phyloP scores from a whole-genome alignment of 1,284 basidiomycete species.

The Trametes versicolor region DNA sequence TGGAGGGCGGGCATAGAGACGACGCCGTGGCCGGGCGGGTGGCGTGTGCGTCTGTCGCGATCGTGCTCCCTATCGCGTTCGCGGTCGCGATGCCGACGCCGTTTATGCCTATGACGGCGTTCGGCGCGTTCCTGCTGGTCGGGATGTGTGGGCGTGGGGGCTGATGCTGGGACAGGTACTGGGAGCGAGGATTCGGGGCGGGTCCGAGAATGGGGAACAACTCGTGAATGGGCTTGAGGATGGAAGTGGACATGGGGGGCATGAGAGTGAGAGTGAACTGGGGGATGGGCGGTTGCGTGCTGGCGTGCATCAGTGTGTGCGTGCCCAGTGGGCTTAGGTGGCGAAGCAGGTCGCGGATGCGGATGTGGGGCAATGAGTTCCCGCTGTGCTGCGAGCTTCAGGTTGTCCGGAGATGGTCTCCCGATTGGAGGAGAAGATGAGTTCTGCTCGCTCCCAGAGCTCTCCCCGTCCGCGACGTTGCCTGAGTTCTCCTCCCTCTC shows the following conservation, averaged over 20 bases:
- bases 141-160: constrained; percentile 8
- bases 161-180: neutral
- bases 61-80: constrained; percentile 16
- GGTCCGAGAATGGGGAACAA: neutral
- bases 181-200: constrained; percentile 15
- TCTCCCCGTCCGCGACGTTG: constrained; percentile 28
- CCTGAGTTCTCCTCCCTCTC: constrained; percentile 21
- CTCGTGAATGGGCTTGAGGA: neutral
- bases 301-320: neutral
- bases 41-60: constrained; percentile 10
- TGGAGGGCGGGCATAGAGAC: neutral
- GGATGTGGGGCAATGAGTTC: constrained; percentile 6
- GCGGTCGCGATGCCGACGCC: constrained; percentile 21
- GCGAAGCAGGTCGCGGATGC: neutral
- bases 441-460: constrained; percentile 12
- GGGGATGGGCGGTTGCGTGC: neutral
- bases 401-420: neutral
- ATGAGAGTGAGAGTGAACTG: neutral
- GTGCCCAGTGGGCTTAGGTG: neutral
- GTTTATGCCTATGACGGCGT: constrained; percentile 9
- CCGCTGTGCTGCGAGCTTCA: neutral
- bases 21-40: neutral
- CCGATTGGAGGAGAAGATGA: neutral
- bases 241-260: neutral
- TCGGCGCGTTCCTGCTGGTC: constrained; percentile 21